Percentiles rank a stretch among this genome's conserved stretches.
phyloP scores from a whole-genome alignment of 2,329 filamentous ascomycete genomes.

The Fusarium sp. region DNA sequence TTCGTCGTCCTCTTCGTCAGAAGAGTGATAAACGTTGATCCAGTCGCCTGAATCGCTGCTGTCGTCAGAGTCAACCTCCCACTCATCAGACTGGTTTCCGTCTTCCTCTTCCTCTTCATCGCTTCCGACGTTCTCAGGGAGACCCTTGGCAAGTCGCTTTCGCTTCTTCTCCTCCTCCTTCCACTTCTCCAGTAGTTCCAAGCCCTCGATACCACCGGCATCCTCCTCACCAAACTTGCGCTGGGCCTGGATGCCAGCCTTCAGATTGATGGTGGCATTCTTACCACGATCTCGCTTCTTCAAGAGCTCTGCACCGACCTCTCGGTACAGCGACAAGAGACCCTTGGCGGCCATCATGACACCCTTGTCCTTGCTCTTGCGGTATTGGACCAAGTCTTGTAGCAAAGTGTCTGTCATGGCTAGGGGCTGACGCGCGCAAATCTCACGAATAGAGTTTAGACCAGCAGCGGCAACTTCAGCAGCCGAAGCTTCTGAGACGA shows the following conservation, averaged over 20 bases:
- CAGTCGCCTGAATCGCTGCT: conserved; percentile 84
- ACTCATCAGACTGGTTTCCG: conserved; percentile 65
- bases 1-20: conserved; percentile 75
- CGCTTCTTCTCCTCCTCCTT: conserved; percentile 88
- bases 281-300: conserved; percentile 92
- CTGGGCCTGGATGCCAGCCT: conserved; percentile 78
- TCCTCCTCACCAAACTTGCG: conserved; percentile 86
- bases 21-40: conserved; percentile 90
- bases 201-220: conserved; percentile 84
- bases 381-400: conserved; percentile 94
- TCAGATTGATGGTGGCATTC: conserved; percentile 85
- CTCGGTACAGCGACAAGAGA: conserved; percentile 87
- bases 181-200: conserved; percentile 91
- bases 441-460: conserved; percentile 93
- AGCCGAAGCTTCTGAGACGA: conserved; percentile 93
- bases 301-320: conserved; percentile 89
- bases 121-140: conserved; percentile 70
- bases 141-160: conserved; percentile 75
- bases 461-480: conserved; percentile 91
- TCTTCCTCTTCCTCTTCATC: conserved; percentile 70
- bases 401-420: conserved; percentile 96
- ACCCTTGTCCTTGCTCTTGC: conserved; percentile 97
- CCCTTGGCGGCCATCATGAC: conserved; percentile 99
- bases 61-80: conserved; percentile 70
- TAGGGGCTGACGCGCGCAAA: conserved; percentile 91